Base-by-base conservation (phyloP, 768 basidiomycete genomes). In the Suillus paluster region DNA sequence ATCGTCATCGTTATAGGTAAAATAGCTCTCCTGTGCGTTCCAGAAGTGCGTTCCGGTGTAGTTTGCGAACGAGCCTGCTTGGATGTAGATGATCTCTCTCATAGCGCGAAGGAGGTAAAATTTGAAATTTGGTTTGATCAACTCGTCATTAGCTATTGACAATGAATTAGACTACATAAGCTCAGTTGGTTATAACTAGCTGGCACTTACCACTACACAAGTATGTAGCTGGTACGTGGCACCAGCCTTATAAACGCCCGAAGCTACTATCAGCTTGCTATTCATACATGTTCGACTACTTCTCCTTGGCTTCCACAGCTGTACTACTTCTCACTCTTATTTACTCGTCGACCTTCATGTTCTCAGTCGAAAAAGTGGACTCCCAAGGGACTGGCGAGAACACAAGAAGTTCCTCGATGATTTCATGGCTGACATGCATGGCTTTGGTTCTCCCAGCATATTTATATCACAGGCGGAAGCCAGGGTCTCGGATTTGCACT, bases 391-490 rank as follows among this genome's bases (percentile, higher is more conserved):
- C 30, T 58, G 42, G 44, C 48, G 45, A 48, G 57, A 19, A 57
- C 25, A 10, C 38, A 6, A 46, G 4, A 46, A 46, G 23, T n/a
- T 57, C 41, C 12, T 6, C 7, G 15, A 14, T 15, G 8, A 36
- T 41, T 19, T n/a, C 8, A 14, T 19, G 10, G 10, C 25, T 27
- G 21, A 36, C 19, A 23, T 10, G 27, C 25, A 45, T 25, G 56
- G 34, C 15, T 15, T 38, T 14, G 36, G 12, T 38, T 38, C 48
- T 17, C 60, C 11, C 63, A 96, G 95, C 92, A 94, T 67, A 86
- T 87, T 74, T 93, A 93, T 71, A 79, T 96, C 17, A 94, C 94
- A 0, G 95, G 95, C 3, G 94, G 92, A 4, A 90, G 88, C 48
- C 80, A 86, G 15, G 95, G 95, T 1, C 84, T 95, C 0, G 95